Conservation (phyloP, 768 basidiomycete genomes). For the Hypsizygus marmoreus region DNA sequence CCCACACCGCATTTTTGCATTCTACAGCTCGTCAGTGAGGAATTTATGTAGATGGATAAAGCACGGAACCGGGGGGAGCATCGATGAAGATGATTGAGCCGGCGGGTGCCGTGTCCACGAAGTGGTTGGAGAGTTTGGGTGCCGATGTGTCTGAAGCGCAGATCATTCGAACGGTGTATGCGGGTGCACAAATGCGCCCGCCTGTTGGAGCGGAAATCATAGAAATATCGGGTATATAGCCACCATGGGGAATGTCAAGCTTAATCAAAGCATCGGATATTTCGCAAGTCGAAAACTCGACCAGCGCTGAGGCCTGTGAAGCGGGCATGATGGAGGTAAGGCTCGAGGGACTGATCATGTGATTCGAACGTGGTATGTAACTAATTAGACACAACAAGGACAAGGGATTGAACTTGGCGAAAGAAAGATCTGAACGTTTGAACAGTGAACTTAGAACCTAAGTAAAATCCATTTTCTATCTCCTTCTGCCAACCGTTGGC, state of each 20-base stretch:
- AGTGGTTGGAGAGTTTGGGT: constrained; percentile 70
- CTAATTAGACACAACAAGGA: too few species aligned
- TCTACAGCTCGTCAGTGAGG: constrained; percentile 29
- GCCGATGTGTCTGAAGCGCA: constrained; percentile 53
- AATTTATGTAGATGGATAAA: constrained; percentile 10
- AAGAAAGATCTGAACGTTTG: too few species aligned
- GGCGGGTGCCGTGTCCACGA: constrained; percentile 74
- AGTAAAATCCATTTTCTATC: too few species aligned
- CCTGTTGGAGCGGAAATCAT: constrained; percentile 48
- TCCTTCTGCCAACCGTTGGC: too few species aligned
- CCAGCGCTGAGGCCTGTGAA: constrained; percentile 24
- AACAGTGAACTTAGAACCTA: too few species aligned
- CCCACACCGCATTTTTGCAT: constrained; percentile 87
- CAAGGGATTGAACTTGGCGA: too few species aligned
- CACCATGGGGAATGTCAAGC: constrained; percentile 69
- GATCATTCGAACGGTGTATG: constrained; percentile 89
- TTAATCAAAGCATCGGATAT: constrained; percentile 89
- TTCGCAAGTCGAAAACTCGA: constrained; percentile 70
- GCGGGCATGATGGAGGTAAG: constrained; percentile 18
- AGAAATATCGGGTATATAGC: constrained; percentile 78
- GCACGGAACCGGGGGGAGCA: constrained; percentile 62
- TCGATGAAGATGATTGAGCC: constrained; percentile 74
- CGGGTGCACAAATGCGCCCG: constrained; percentile 63
- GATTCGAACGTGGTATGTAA: too few species aligned
- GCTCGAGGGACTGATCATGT: too few species aligned